Evolutionary conservation across 345 rosid species (phyloP), one percentile per base, ranked within the genome.

Genomic region (Arabidopsis thaliana): DNA sequence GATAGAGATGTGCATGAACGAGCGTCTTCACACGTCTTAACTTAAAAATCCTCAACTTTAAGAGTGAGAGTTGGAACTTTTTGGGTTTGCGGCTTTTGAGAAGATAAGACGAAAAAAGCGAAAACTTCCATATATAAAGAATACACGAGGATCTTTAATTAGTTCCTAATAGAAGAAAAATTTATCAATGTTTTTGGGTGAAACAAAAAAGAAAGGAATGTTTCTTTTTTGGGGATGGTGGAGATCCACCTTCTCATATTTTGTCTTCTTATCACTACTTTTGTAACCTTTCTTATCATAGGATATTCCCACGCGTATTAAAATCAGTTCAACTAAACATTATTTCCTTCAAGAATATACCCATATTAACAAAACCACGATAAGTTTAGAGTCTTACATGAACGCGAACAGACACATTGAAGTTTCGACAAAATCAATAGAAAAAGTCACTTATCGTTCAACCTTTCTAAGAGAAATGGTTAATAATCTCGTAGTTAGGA

Each of bases 181-280:
- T 2, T 48, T 20, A 2, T 38, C 7, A 16, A 36, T 12, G 46
- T 2, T 4, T 74, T 45, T 34, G n/a, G 11, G 33, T 57, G 78
- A 65, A 65, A 66, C 61, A 67, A 67, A 48, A 24, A 30, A 71
- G 12, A 69, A 24, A 23, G 68, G 79, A 69, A 69, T 76, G 74
- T 67, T 67, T 75, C 69, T 44, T 76, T 66, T 67, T 8, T 69
- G 33, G 73, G 79, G 64, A 59, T 76, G 69, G 79, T 76, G 79
- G 79, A 52, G 42, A 50, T 68, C 69, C 79, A 76, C 69, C 33
- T 61, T 42, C 50, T 52, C 56, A 16, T 42, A 33, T 41, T 67
- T 68, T 60, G 79, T 76, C 69, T 38, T 74, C 58, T 65, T 65
- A 25, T 37, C 36, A 36, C 66, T 37, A 58, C 66, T 65, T 65